A percentile compares a stretch with the other conserved stretches of the same genome.
These are phyloP conservation scores for Camellia sinensis DNA, from an alignment of 148 eudicot species.

Conservation along the genomic window DNA sequence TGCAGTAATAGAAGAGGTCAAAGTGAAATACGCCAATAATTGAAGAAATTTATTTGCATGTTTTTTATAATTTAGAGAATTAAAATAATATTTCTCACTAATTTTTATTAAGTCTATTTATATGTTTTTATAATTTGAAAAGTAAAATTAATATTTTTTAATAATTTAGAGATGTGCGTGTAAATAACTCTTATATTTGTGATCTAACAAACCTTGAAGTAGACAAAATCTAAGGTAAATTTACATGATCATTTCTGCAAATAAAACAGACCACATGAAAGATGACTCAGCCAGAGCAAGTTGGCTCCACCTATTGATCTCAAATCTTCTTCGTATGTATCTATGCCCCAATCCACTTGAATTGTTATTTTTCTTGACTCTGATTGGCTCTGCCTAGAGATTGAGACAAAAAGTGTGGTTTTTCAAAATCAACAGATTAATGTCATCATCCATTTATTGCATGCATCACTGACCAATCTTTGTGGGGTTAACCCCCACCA, in stretches of 20 bases:
- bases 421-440: not conserved
- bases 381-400: conserved; percentile 2
- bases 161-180: no score
- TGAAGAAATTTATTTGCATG: no score
- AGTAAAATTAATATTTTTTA: no score
- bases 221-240: conserved; percentile 17
- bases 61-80: no score
- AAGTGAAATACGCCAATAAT: no score
- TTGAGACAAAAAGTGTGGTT: not conserved
- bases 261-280: conserved; percentile 19
- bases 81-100: no score
- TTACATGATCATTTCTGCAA: not conserved
- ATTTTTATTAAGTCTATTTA: no score
- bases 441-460: not conserved
- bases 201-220: not conserved
- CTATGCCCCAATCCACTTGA: not conserved
- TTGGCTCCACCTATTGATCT: conserved; percentile 10
- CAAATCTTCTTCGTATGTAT: conserved; percentile 12
- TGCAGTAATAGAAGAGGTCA: no score
- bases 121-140: no score
- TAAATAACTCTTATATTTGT: no score
- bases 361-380: not conserved
- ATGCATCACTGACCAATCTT: not conserved
- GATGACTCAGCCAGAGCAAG: conserved; percentile 5
- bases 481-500: not conserved